phyloP scores from a whole-genome alignment of 805 yeast genomes.

The Wickerhamomyces hampshirensis region DNA sequence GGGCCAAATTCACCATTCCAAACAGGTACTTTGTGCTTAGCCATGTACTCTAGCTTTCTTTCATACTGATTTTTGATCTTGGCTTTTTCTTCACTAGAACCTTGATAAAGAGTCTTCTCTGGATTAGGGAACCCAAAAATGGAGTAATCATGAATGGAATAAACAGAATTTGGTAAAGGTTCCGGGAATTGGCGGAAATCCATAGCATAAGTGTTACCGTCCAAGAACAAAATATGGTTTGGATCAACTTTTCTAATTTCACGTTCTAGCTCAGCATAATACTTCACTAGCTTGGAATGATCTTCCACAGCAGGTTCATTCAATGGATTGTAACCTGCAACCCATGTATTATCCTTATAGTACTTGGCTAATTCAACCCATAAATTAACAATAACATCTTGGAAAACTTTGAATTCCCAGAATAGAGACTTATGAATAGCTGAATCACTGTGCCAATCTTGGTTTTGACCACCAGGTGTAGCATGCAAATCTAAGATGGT shows the following conservation, averaged over 20 bases:
- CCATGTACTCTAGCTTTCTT: constrained; percentile 40
- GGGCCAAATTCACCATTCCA: constrained; percentile 56
- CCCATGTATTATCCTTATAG: constrained; percentile 42
- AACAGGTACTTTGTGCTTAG: constrained; percentile 37
- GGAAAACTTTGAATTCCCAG: constrained; percentile 46
- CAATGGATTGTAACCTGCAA: constrained; percentile 51
- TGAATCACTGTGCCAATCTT: constrained; percentile 50
- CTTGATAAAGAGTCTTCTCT: constrained; percentile 30
- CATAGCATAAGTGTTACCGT: constrained; percentile 47
- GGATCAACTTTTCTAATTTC: constrained; percentile 41
- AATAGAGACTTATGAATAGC: constrained; percentile 42
- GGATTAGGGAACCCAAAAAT: constrained; percentile 39
- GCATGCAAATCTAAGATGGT: constrained; percentile 46
- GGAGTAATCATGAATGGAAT: constrained; percentile 46
- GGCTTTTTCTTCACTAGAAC: constrained; percentile 31
- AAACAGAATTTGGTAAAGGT: constrained; percentile 40
- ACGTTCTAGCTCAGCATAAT: constrained; percentile 34
- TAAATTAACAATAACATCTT: constrained; percentile 40
- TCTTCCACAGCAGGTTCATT: constrained; percentile 47
- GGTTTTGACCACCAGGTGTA: constrained; percentile 50
- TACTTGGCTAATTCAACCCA: constrained; percentile 42
- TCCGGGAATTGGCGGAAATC: constrained; percentile 45
- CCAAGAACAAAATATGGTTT: constrained; percentile 44
- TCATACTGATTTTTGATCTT: constrained; percentile 35
- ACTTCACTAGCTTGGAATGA: constrained; percentile 35